Conservation (phyloP, 2,329 filamentous ascomycete species). For the Dendryphion nanum region DNA sequence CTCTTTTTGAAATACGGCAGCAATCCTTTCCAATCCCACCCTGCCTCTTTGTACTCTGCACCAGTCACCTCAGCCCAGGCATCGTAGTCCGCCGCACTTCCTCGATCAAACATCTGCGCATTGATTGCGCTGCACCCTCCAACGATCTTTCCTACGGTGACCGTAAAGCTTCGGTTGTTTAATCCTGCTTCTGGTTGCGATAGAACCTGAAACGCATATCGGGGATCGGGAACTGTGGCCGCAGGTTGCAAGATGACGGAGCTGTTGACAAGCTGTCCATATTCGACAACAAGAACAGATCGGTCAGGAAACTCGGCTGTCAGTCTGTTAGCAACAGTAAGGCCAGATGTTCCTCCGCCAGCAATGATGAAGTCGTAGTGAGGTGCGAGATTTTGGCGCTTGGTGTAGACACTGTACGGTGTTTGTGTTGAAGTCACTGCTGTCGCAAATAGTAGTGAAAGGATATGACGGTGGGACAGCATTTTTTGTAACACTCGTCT, state of each 20-base stretch:
- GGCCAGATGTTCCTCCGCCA: slow-evolving; percentile 14
- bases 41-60: slow-evolving; percentile 33
- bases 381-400: slow-evolving; percentile 5
- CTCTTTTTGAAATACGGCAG: slow-evolving; percentile 34
- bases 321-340: slow-evolving; percentile 14
- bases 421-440: background rate
- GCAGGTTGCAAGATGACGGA: slow-evolving; percentile 6
- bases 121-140: slow-evolving; percentile 32
- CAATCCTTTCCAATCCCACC: slow-evolving; percentile 55
- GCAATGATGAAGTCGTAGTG: slow-evolving; percentile 22
- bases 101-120: slow-evolving; percentile 31
- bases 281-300: slow-evolving; percentile 15
- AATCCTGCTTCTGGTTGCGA: slow-evolving; percentile 6
- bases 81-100: slow-evolving; percentile 38
- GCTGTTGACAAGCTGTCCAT: slow-evolving; percentile 11
- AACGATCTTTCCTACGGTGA: slow-evolving; percentile 19
- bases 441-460: background rate
- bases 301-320: slow-evolving; percentile 5
- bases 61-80: slow-evolving; percentile 42
- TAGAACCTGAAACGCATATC: slow-evolving; percentile 8
- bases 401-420: background rate
- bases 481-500: too few relatives aligned
- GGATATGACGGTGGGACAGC: too few relatives aligned
- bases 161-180: slow-evolving; percentile 7
- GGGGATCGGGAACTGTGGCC: slow-evolving; percentile 3